Evolutionary conservation across 192 early-diverging fungal species (phyloP), one percentile per base, ranked within the genome.

Genomic region (Backusella mclennaniae): DNA sequence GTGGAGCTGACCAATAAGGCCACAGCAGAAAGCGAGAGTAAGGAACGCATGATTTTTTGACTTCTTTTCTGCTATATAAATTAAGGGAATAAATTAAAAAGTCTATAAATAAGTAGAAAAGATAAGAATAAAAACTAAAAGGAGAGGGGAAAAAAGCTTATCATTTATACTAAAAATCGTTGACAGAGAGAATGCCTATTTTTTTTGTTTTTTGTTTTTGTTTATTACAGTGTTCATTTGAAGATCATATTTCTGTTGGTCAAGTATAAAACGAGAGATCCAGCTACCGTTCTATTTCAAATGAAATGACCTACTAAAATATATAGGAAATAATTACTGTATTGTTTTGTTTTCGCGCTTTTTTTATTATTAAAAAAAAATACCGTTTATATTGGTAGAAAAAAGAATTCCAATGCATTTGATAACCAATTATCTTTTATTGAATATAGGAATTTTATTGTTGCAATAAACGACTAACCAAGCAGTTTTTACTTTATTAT

Each of bases 11-110:
- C 67, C n/a, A 52, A 59, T 14, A 76, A 23, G n/a, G 36, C 68
- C 56, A 69, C 41, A 46, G 77, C 59, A 74, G 59, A n/a, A 5
- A 78, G 26, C 0, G 77, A n/a, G 31, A 73, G 39, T 14, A 78
- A 12, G 6, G 41, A 44, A 29, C 59, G 66, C 77, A 71, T 79
- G 17, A 14, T 70, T 38, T 52, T 53, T 44, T 19, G 49, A 36
- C 35, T 9, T 73, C 11, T 36, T 52, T 35, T 68, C 35, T 67
- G 29, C 66, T 36, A 39, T 41, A 41, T 44, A 41, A 36, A 23
- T 39, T 15, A n/a, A 41, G 19, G 19, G 26, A 19, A 21, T 39
- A 70, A 26, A 44, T 70, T 39, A 70, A 21, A 33, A 71, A 21
- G 38, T 42, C 35, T 39, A 42, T 29, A 46, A 41, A 15, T 23